These are phyloP conservation scores for Castanea sativa DNA, from an alignment of 306 rosid genomes.

Conservation along the genomic window DNA sequence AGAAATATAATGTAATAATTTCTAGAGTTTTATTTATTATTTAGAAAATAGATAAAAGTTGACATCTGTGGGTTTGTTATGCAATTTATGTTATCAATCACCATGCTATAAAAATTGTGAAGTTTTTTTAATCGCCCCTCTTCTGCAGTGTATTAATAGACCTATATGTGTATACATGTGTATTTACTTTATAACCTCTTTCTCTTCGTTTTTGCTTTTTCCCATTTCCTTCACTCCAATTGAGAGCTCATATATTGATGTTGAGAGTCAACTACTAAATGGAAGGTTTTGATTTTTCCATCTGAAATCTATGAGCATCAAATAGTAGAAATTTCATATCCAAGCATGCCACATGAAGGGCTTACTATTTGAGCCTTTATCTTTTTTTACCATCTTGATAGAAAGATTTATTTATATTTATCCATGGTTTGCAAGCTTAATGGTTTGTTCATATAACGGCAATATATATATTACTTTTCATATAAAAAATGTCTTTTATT, in stretches of 20 bases:
- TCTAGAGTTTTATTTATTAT: slow-evolving; percentile 1
- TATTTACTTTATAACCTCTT: background rate
- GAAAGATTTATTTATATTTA: background rate
- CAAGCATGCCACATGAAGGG: background rate
- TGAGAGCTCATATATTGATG: background rate
- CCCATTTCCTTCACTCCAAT: background rate
- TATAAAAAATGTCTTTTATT: background rate
- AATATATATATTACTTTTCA: background rate
- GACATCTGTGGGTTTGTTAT: background rate
- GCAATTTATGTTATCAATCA: background rate
- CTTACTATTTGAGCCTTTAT: background rate
- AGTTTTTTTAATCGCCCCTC: background rate
- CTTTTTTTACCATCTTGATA: background rate
- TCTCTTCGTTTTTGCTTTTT: background rate
- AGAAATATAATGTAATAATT: slow-evolving; percentile 74
- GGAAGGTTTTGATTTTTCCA: background rate
- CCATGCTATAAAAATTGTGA: background rate
- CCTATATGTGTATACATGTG: background rate
- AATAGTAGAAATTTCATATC: background rate
- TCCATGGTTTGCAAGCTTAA: background rate
- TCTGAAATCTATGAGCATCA: background rate
- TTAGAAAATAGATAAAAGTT: background rate
- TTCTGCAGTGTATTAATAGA: background rate
- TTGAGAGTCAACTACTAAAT: background rate
- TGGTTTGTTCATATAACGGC: background rate